Conservation (phyloP, 345 rosid species). For the Anastatica hierochuntica region DNA sequence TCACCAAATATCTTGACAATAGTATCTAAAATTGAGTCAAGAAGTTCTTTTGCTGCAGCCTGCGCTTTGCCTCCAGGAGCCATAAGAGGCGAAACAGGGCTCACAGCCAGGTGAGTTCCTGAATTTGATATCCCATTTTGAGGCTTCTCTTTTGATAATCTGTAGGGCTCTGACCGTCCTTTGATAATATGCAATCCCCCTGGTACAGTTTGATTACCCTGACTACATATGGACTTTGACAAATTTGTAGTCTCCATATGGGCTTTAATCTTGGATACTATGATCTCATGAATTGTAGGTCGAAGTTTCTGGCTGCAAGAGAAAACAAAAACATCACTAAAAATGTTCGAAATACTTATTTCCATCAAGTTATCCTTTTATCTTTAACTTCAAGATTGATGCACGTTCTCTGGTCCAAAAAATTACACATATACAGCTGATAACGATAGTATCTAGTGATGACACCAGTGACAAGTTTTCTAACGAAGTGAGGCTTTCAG, state of each 20-base stretch:
- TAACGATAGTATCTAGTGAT: slow-evolving; percentile 11
- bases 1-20: slow-evolving; percentile 83
- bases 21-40: slow-evolving; percentile 77
- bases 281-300: slow-evolving; percentile 89
- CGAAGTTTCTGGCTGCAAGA: slow-evolving; percentile 83
- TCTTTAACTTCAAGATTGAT: slow-evolving; percentile 9
- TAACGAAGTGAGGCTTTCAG: background rate
- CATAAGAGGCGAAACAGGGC: slow-evolving; percentile 95
- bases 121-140: slow-evolving; percentile 65
- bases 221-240: slow-evolving; percentile 50
- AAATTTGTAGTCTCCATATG: slow-evolving; percentile 48
- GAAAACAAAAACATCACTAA: slow-evolving; percentile 20
- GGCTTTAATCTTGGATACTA: slow-evolving; percentile 77
- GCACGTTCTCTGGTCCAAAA: background rate
- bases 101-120: slow-evolving; percentile 69
- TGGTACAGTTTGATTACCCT: slow-evolving; percentile 35
- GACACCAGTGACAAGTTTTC: slow-evolving; percentile 7
- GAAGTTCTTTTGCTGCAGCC: slow-evolving; percentile 79
- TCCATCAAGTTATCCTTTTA: background rate
- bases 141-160: slow-evolving; percentile 56
- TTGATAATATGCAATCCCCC: slow-evolving; percentile 42
- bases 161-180: slow-evolving; percentile 62
- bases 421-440: slow-evolving; percentile 5
- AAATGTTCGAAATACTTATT: background rate
- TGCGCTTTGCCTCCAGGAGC: slow-evolving; percentile 97